These are phyloP conservation scores for Puya raimondii DNA, from an alignment of 176 grass and related monocot species.

Conservation along the genomic window DNA sequence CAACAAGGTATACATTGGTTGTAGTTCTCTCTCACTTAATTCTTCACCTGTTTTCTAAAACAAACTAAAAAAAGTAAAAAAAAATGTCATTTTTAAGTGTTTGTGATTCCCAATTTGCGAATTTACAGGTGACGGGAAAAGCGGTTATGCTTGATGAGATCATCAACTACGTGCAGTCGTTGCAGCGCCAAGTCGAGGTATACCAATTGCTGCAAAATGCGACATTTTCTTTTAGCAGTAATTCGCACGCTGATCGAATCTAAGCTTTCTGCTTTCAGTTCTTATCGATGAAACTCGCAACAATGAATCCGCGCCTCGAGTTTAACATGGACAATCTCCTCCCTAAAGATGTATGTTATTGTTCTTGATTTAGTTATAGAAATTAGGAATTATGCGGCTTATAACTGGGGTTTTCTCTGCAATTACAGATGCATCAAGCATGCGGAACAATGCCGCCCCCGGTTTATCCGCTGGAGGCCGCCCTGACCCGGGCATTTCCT, in stretches of 20 bases:
- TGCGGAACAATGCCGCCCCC: not conserved
- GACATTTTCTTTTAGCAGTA: not conserved
- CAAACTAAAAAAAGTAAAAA: not conserved
- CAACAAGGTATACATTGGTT: constrained; percentile 39
- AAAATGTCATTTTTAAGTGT: too few species aligned
- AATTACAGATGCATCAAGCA: constrained; percentile 9
- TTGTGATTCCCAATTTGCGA: not conserved
- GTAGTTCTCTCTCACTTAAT: constrained; percentile 3
- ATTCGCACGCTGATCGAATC: not conserved
- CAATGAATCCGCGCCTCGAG: constrained; percentile 31
- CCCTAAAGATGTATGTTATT: constrained; percentile 30
- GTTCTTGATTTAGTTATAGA: not conserved
- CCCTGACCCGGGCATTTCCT: not conserved
- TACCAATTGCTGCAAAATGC: not conserved
- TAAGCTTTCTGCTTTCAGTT: constrained; percentile 27
- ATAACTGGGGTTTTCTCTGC: not conserved
- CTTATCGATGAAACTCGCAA: constrained; percentile 61
- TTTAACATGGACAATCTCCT: constrained; percentile 7
- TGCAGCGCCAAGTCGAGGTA: constrained; percentile 75
- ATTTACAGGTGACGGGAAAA: constrained; percentile 52
- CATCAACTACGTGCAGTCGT: constrained; percentile 71
- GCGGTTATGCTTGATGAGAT: constrained; percentile 79
- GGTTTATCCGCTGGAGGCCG: constrained; percentile 6
- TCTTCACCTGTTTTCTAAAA: not conserved
- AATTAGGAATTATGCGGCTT: not conserved